Conservation (phyloP, 179 eudicot genomes). For the Drosera spatulata region DNA sequence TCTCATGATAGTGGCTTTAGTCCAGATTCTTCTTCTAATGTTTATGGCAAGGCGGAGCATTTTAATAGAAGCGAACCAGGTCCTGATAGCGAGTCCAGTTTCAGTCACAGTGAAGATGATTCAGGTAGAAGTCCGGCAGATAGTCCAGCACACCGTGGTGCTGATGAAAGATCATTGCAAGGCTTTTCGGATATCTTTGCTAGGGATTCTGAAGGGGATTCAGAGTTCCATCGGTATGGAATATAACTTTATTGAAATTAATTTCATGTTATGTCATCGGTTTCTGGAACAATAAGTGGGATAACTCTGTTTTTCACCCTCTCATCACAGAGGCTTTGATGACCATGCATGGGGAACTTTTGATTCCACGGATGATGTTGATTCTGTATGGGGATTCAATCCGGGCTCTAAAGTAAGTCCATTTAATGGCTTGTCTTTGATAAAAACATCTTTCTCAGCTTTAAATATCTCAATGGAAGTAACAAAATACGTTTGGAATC, state of each 20-base stretch:
- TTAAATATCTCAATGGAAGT: neutral
- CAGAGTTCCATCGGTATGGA: constrained; percentile 52
- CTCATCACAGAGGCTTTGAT: constrained; percentile 42
- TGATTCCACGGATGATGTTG: constrained; percentile 67
- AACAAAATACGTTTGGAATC: too few relatives aligned
- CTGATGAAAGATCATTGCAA: constrained; percentile 41
- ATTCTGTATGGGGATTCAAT: constrained; percentile 66
- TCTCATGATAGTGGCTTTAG: constrained; percentile 39
- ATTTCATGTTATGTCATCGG: neutral
- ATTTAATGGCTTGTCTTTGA: neutral
- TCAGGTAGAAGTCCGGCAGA: constrained; percentile 68
- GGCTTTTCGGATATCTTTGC: constrained; percentile 38
- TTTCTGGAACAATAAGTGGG: neutral
- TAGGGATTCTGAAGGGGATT: constrained; percentile 45
- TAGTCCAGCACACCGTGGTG: constrained; percentile 40
- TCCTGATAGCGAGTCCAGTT: constrained; percentile 56
- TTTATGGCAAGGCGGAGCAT: constrained; percentile 39
- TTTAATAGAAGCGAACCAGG: constrained; percentile 26
- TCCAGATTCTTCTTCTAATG: constrained; percentile 47
- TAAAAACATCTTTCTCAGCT: neutral
- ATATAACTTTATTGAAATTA: neutral
- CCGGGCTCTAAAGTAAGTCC: constrained; percentile 46
- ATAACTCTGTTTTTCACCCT: constrained; percentile 8
- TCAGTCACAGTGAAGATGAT: constrained; percentile 69
- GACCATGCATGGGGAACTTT: constrained; percentile 69